These are phyloP conservation scores for Emiliania huxleyi DNA, from an alignment of 78 protist genomes.

Conservation along the genomic window DNA sequence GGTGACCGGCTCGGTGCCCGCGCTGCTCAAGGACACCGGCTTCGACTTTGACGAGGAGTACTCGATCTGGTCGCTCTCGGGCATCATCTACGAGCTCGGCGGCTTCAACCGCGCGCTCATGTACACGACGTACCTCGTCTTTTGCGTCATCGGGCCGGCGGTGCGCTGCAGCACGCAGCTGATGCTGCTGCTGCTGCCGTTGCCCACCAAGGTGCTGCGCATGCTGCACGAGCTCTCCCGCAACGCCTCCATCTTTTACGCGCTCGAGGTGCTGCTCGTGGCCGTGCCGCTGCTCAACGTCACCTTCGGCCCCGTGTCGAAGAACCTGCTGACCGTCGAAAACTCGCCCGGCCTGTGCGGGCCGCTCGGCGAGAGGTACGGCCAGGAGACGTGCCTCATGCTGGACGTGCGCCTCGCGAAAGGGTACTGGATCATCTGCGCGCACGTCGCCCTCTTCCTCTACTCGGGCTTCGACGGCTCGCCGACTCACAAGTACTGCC, in stretches of 20 bases:
- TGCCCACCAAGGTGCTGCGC: background rate
- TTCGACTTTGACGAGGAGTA: background rate
- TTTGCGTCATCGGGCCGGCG: background rate
- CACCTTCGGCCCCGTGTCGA: background rate
- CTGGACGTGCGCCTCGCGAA: background rate
- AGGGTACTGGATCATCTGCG: background rate
- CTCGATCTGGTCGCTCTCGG: background rate
- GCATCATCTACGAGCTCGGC: background rate
- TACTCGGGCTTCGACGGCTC: background rate
- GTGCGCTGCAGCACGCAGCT: background rate
- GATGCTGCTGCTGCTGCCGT: background rate
- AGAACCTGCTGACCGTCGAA: background rate
- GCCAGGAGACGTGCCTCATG: background rate
- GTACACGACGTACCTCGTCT: background rate
- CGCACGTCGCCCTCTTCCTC: background rate
- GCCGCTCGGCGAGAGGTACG: background rate
- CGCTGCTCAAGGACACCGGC: background rate
- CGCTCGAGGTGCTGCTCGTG: background rate
- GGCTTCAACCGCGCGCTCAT: background rate
- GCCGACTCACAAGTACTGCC: background rate
- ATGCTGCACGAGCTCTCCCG: background rate
- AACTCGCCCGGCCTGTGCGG: background rate
- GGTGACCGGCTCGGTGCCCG: background rate
- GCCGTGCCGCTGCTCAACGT: background rate
- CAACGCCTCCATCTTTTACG: background rate